Conservation (phyloP, 495 filamentous ascomycete species). For the Xylaria palmicola region DNA sequence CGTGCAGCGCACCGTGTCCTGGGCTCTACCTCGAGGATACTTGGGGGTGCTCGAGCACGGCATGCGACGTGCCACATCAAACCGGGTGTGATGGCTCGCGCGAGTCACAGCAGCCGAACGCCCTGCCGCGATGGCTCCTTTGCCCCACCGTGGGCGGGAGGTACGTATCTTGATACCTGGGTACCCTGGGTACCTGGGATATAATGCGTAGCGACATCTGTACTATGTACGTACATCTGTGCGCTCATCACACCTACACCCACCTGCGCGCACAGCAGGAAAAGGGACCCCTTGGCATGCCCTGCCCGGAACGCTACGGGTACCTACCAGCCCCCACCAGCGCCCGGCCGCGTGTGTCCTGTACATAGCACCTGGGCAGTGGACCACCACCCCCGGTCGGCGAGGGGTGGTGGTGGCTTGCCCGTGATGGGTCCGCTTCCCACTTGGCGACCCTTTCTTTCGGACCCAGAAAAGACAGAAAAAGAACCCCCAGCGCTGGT, state of each 20-base stretch:
- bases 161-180: too few species aligned
- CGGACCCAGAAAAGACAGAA: constrained; percentile 8
- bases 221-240: too few species aligned
- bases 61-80: not conserved
- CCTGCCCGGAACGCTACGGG: not conserved
- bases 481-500: not conserved
- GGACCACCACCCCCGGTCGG: too few species aligned
- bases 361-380: too few species aligned
- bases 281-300: not conserved
- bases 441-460: constrained; percentile 5
- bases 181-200: too few species aligned
- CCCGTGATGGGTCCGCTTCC: not conserved
- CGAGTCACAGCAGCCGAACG: not conserved
- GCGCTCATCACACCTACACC: too few species aligned
- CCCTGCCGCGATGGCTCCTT: not conserved
- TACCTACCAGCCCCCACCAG: not conserved
- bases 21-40: not conserved
- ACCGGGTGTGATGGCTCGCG: not conserved
- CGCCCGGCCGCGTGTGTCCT: too few species aligned
- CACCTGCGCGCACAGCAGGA: not conserved
- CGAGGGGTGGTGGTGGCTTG: too few species aligned
- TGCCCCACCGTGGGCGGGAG: not conserved
- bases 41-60: not conserved
- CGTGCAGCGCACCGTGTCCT: not conserved
- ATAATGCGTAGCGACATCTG: not conserved